Evolutionary conservation across 208 protist species (phyloP).

Genomic region (Trichomonas gallinae): DNA sequence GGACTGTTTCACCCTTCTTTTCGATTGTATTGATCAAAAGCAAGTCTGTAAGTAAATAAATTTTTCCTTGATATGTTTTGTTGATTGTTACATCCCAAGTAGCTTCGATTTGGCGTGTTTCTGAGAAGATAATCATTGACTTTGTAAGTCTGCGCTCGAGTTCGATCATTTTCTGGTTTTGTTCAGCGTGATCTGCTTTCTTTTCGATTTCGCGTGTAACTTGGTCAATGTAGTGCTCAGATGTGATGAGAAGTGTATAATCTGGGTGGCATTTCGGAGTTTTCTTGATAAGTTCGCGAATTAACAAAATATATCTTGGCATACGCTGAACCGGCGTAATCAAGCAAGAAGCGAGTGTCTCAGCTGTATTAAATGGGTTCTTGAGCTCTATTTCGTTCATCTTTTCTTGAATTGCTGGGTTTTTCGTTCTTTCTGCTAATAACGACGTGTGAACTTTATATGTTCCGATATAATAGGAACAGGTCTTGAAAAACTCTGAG

Average conservation of each 20-base stretch:
- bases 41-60: background rate
- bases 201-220: background rate
- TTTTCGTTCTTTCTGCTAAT: background rate
- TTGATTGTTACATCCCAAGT: background rate
- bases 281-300: slow-evolving; percentile 23
- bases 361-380: background rate
- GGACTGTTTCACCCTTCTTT: background rate
- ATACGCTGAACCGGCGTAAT: slow-evolving; percentile 28
- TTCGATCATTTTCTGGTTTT: background rate
- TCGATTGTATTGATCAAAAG: background rate
- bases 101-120: background rate
- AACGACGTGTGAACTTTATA: background rate
- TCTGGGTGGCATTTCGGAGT: background rate
- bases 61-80: background rate
- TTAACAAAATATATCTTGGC: slow-evolving; percentile 25
- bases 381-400: background rate
- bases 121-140: background rate
- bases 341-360: background rate
- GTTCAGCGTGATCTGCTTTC: background rate
- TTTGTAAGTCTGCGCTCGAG: background rate
- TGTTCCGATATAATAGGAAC: background rate
- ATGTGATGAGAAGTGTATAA: background rate
- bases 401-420: background rate
- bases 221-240: background rate
- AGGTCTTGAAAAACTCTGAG: background rate